These are phyloP conservation scores for Acacia acuminata DNA, from an alignment of 306 rosid genomes.

Conservation along the genomic window DNA sequence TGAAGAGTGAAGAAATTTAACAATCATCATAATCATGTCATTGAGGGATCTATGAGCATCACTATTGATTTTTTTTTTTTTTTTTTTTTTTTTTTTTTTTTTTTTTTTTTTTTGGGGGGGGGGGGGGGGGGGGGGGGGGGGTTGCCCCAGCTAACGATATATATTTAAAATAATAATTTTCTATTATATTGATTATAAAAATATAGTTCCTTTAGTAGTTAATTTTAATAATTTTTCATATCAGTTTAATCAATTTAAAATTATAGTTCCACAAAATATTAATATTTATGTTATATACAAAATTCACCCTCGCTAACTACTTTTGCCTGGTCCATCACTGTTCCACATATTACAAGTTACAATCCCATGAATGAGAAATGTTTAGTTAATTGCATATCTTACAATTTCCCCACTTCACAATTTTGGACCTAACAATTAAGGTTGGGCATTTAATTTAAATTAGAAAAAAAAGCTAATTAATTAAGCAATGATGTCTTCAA, in stretches of 20 bases:
- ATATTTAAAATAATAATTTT: neutral
- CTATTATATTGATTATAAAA: neutral
- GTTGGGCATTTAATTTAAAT: constrained; percentile 3
- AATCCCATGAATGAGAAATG: neutral
- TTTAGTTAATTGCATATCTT: neutral
- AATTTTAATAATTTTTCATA: neutral
- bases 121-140: neutral
- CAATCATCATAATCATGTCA: constrained; percentile 15
- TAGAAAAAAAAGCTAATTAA: neutral
- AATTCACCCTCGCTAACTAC: neutral
- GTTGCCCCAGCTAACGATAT: neutral
- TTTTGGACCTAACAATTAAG: constrained; percentile 4
- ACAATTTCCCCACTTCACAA: constrained; percentile 8
- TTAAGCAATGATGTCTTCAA: neutral
- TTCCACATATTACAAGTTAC: neutral
- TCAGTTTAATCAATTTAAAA: neutral
- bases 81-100: too few species aligned
- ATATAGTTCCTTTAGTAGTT: neutral
- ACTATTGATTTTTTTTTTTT: neutral
- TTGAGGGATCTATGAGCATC: neutral
- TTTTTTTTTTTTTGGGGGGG: too few species aligned
- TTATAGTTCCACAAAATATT: neutral
- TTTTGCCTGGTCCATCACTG: neutral
- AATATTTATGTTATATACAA: neutral
- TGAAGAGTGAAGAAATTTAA: constrained; percentile 13